Base-by-base conservation (phyloP, 2,329 filamentous ascomycete species). In the Penicillium brevicompactum region DNA sequence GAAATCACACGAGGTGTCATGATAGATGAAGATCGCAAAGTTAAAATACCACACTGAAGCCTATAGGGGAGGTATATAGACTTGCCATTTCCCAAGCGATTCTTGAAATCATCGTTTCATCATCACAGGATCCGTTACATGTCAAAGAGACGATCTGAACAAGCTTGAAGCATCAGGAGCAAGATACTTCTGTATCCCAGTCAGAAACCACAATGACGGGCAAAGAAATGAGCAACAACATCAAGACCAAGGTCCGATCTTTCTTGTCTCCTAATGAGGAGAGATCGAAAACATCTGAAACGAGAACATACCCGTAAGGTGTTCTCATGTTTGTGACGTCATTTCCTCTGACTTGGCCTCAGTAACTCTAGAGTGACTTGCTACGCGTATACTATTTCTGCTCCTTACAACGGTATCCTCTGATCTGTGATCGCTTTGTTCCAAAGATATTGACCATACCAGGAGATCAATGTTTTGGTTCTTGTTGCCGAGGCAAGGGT, bases 301-400 rank as follows among this genome's bases (percentile, higher is more conserved):
- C 40, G 54, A 53, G 54, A 53, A 53, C 54, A 49, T 42, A 46
- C 8, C 31, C 47, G 54, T 53, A 56, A 56, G 54, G 42, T 56
- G 54, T 56, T 53, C 46, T 53, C 46, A 14, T 24, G 22, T 41
- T 38, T 18, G 24, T 50, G 42, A 46, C 10, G 41, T 49, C 46
- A 42, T 41, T 18, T 21, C 45, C 46, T 53, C 49, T 53, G 37
- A 56, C 54, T 21, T 11, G 21, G 48, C 2, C 11, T 9, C 54
- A 56, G 54, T 47, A 42, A 53, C 16, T 43, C 49, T 18, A 53
- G 46, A 30, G 46, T 37, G 9, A 43, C 40, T 41, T 43, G 49
- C 11, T 37, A 46, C 4, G 7, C 32, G 10, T 11, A 18, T 24
- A 43, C 45, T 41, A 41, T 46, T 38, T 41, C 49, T 14, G 21